Evolutionary conservation across 2,329 filamentous ascomycete genomes (phyloP).

Genomic region (Verticillium klebahnii): DNA sequence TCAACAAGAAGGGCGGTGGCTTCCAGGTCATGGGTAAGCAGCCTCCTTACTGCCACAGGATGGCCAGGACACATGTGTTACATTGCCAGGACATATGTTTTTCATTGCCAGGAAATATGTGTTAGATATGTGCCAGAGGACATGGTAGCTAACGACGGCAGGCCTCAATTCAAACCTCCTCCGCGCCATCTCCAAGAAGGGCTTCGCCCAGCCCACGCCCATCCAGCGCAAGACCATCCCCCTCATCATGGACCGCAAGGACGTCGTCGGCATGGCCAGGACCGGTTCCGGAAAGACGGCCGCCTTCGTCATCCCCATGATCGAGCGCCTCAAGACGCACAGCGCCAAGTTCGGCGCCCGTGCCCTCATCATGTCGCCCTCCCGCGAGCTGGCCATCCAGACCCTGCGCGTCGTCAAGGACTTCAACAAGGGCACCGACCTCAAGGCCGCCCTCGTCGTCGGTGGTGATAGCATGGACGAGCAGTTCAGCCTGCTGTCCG

Average conservation of each 20-base stretch:
- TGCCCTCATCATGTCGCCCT: constrained; percentile 85
- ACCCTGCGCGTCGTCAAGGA: constrained; percentile 97
- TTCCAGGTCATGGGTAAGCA: constrained; percentile 85
- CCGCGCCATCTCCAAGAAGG: constrained; percentile 88
- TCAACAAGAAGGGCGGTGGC: constrained; percentile 90
- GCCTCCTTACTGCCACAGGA: constrained; percentile 5
- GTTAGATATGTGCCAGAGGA: neutral
- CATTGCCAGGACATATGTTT: no score
- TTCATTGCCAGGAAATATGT: no score
- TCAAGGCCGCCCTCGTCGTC: constrained; percentile 85
- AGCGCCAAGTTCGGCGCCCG: constrained; percentile 81
- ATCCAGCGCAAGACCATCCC: constrained; percentile 98
- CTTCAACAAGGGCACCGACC: constrained; percentile 81
- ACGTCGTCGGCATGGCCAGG: constrained; percentile 98
- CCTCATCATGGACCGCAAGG: constrained; percentile 79
- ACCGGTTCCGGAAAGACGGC: constrained; percentile 99
- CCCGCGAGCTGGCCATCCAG: constrained; percentile 89
- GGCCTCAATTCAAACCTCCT: constrained; percentile 76
- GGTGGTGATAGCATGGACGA: constrained; percentile 95
- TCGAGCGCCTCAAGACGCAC: constrained; percentile 85
- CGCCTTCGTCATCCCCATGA: constrained; percentile 97
- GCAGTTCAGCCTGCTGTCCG: constrained; percentile 87
- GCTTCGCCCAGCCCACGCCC: constrained; percentile 91
- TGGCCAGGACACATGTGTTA: no score
- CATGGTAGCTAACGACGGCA: constrained; percentile 21